Percentiles rank a stretch among this genome's conserved stretches.
Conservation (phyloP, 179 eudicot genomes). For the Spergularia azorica region DNA sequence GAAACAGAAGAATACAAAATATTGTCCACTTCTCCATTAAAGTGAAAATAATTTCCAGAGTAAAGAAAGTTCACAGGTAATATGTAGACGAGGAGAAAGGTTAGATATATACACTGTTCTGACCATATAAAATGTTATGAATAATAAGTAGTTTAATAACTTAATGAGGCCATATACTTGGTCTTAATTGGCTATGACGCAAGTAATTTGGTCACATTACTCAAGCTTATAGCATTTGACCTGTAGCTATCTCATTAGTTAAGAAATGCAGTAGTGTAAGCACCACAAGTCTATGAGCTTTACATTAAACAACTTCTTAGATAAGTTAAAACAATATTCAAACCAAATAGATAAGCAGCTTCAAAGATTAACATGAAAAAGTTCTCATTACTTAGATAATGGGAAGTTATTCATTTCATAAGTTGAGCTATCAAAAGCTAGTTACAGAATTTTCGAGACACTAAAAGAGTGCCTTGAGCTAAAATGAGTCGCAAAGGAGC, state of each 20-base stretch:
- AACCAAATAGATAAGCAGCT: too few species aligned
- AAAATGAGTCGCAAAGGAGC: background rate
- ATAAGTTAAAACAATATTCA: too few species aligned
- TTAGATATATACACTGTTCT: background rate
- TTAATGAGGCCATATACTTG: conserved; percentile 6
- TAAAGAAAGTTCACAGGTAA: background rate
- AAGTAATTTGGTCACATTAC: background rate
- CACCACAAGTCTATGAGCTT: too few species aligned
- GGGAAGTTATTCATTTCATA: background rate
- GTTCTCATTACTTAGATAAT: background rate
- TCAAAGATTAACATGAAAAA: too few species aligned
- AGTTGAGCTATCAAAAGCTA: background rate
- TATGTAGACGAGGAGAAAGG: background rate
- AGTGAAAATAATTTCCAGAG: background rate
- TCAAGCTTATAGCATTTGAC: background rate
- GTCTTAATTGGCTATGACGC: conserved; percentile 3
- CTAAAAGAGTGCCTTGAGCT: background rate
- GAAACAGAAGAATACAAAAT: conserved; percentile 24
- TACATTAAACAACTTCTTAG: too few species aligned
- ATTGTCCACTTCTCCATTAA: conserved; percentile 29
- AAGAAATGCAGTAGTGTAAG: too few species aligned
- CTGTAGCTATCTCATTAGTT: background rate
- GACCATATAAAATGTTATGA: background rate
- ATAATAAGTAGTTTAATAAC: background rate
- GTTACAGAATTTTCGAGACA: background rate